Base-by-base conservation (phyloP, 2,329 filamentous ascomycete species). In the Colletotrichum sp. region DNA sequence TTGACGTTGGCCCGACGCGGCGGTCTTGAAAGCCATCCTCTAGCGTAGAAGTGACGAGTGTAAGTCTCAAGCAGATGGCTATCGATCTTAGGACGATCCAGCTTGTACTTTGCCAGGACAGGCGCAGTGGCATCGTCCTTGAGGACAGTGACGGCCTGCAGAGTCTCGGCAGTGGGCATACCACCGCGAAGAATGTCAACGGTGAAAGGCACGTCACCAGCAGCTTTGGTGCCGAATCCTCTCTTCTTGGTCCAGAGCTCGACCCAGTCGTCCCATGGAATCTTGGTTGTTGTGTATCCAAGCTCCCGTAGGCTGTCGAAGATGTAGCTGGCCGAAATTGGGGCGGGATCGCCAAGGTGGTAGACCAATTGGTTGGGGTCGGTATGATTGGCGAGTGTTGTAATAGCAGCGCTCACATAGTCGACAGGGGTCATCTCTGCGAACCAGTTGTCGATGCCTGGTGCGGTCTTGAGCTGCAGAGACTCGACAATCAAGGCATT, bases 371-470 rank as follows among this genome's bases (percentile, higher is more conserved):
- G 93, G 12, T 92, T 87, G 2, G 88, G 87, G 43, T 92, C 87
- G 1, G 86, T 89, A 74, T 95, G 89, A 78, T 93, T 92, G 55
- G 92, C 89, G 24, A 96, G 89, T 21, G 93, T 91, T 28, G 94
- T 86, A 78, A 96, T 94, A 5, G 94, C 92, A 77, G 92, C 92
- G 84, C 92, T 94, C 74, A 96, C 94, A 79, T 95, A 96, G 83
- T 96, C 94, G 16, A 95, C 94, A 0, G 94, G 94, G 0, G 94
- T 96, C 94, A 96, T 96, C 84, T 96, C 94, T 2, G 94, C 90
- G 65, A 92, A 91, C 94, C 94, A 96, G 56, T 92, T 92, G 65
- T 93, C 89, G 5, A 96, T 92, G 69, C 94, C 89, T 0, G 94
- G 94, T 2, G 90, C 90, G 78, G 90, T 90, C 7, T 94, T 94